A percentile compares a stretch with the other conserved stretches of the same genome.
Evolutionary conservation across 768 basidiomycete species (phyloP).

Genomic region (Lactifluus subvellereus): DNA sequence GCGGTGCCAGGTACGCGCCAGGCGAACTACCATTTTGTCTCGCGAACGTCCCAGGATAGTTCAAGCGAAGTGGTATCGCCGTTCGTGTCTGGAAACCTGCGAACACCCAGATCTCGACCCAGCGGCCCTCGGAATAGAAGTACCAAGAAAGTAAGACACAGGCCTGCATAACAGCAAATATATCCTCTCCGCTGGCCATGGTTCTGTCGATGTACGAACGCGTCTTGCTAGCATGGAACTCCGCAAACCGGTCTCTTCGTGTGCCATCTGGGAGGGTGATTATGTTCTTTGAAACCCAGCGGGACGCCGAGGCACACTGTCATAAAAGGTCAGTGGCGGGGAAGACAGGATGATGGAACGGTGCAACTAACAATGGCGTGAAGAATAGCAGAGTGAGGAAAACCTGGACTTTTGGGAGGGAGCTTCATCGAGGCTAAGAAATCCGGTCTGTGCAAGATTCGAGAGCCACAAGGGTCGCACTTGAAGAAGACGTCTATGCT

Average conservation of each 20-base stretch:
- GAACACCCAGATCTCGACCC: conserved; percentile 92
- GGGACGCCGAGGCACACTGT: conserved; percentile 77
- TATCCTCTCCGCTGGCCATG: conserved; percentile 84
- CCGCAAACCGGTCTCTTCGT: conserved; percentile 78
- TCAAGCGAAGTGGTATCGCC: conserved; percentile 73
- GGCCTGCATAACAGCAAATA: conserved; percentile 82
- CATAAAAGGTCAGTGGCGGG: conserved; percentile 21
- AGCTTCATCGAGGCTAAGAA: conserved; percentile 76
- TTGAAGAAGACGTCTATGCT: conserved; percentile 87
- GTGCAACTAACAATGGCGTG: conserved; percentile 71
- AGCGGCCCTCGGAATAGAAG: conserved; percentile 82
- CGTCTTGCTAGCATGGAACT: conserved; percentile 84
- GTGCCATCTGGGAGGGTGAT: conserved; percentile 66
- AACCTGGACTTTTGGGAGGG: conserved; percentile 72
- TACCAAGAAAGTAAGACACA: conserved; percentile 86
- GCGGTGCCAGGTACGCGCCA: conserved; percentile 74
- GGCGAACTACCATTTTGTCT: conserved; percentile 62
- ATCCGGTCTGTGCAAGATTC: conserved; percentile 74
- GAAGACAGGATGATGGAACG: not conserved
- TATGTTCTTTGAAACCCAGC: conserved; percentile 71
- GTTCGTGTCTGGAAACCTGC: conserved; percentile 81
- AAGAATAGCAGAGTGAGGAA: conserved; percentile 84
- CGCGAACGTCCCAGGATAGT: conserved; percentile 81
- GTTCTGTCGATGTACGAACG: conserved; percentile 82
- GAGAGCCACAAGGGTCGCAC: conserved; percentile 81